These are phyloP conservation scores for Plasmodium ovale DNA, from an alignment of 169 alveolate species.

Conservation along the genomic window DNA sequence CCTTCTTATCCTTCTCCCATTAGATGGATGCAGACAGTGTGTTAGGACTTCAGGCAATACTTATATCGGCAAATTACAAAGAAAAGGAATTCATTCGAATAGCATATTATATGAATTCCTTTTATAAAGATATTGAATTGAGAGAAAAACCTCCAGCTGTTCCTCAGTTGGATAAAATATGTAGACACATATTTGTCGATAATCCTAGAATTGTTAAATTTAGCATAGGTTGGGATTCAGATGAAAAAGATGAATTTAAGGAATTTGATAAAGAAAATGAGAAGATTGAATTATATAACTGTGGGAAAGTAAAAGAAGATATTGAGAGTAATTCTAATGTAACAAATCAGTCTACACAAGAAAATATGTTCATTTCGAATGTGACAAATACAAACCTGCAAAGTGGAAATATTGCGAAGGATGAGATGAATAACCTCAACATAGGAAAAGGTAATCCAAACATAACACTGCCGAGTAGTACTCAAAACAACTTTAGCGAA, in stretches of 20 bases:
- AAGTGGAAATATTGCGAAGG: no score
- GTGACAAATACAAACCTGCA: no score
- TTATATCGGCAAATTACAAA: conserved; percentile 95
- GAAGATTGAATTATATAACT: conserved; percentile 64
- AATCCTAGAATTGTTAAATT: conserved; percentile 98
- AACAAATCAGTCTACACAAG: conserved; percentile 47
- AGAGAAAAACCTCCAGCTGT: conserved; percentile 95
- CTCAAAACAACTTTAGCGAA: background rate
- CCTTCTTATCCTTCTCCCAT: background rate
- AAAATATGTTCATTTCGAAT: conserved; percentile 6
- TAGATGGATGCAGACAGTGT: conserved; percentile 88
- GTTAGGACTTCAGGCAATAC: conserved; percentile 97
- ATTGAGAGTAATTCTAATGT: conserved; percentile 30
- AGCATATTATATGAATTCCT: conserved; percentile 97
- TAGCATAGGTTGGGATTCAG: conserved; percentile 95
- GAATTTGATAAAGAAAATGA: conserved; percentile 78
- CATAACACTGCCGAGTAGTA: background rate
- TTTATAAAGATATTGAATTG: conserved; percentile 93
- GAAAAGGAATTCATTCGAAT: conserved; percentile 97
- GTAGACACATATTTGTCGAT: conserved; percentile 93
- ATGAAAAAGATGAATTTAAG: conserved; percentile 77
- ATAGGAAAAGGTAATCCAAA: background rate
- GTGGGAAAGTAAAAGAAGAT: conserved; percentile 52
- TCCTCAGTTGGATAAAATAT: conserved; percentile 92
- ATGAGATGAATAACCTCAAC: background rate